phyloP scores from a whole-genome alignment of 23 red algal species.

The Pyropia yezoensis region DNA sequence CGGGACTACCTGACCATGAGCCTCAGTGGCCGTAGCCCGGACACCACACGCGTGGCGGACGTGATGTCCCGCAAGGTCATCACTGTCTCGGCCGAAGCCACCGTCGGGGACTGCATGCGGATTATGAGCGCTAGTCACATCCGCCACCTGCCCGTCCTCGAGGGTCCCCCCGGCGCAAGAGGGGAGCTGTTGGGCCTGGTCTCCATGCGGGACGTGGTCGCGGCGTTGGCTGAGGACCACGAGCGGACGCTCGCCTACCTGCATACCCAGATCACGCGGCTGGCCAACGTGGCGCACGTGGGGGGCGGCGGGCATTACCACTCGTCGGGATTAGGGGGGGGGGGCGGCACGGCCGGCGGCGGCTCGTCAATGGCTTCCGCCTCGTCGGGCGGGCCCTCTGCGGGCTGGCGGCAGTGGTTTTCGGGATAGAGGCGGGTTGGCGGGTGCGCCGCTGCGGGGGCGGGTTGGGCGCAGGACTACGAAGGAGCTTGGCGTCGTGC shows the following conservation, averaged over 20 bases:
- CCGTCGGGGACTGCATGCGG: neutral
- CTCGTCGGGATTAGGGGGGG: no score
- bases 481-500: no score
- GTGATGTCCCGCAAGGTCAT: conserved; percentile 9
- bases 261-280: neutral
- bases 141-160: conserved; percentile 36
- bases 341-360: no score
- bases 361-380: no score
- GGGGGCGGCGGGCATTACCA: neutral
- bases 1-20: conserved; percentile 18
- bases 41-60: conserved; percentile 13
- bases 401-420: no score
- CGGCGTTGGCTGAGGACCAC: conserved; percentile 15
- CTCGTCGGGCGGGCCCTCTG: no score
- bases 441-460: no score
- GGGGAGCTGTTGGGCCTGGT: conserved; percentile 16
- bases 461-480: no score
- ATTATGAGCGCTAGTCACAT: conserved; percentile 21
- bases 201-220: conserved; percentile 29
- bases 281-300: conserved; percentile 3
- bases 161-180: neutral
- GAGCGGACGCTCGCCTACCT: neutral
- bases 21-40: conserved; percentile 1
- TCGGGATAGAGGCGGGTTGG: no score
- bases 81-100: no score